Conservation (phyloP, 768 basidiomycete genomes). For the Termitomyces heimii region DNA sequence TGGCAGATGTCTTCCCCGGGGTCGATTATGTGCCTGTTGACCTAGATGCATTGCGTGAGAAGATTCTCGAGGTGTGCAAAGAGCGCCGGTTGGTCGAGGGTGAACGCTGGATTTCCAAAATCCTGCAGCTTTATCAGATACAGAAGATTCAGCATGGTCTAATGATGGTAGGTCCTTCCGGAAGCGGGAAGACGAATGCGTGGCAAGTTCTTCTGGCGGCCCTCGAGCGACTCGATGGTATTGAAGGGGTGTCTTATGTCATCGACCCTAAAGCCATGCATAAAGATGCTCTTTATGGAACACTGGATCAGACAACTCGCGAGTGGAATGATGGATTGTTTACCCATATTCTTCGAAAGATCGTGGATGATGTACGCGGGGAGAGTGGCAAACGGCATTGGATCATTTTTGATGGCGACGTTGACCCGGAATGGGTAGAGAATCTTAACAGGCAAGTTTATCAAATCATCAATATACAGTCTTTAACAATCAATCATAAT, state of each 20-base stretch:
- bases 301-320: slow-evolving; percentile 92
- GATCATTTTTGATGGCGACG: slow-evolving; percentile 99
- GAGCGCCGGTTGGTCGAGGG: slow-evolving; percentile 84
- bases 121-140: slow-evolving; percentile 96
- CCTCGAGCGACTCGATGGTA: slow-evolving; percentile 84
- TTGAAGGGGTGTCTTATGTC: slow-evolving; percentile 91
- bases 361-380: slow-evolving; percentile 97
- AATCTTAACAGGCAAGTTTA: slow-evolving; percentile 87
- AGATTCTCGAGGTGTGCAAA: slow-evolving; percentile 81
- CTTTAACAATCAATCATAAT: not conserved
- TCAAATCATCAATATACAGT: not conserved
- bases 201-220: slow-evolving; percentile 94
- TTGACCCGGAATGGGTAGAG: slow-evolving; percentile 99
- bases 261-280: slow-evolving; percentile 99
- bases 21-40: slow-evolving; percentile 89
- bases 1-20: slow-evolving; percentile 97
- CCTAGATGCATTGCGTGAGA: slow-evolving; percentile 75
- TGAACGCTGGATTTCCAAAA: slow-evolving; percentile 91
- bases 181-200: slow-evolving; percentile 93
- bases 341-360: slow-evolving; percentile 95
- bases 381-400: slow-evolving; percentile 96
- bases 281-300: slow-evolving; percentile 97
- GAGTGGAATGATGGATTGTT: slow-evolving; percentile 99
- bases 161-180: slow-evolving; percentile 99
- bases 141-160: slow-evolving; percentile 99